phyloP scores from a whole-genome alignment of 2,329 filamentous ascomycete genomes.

The Aspergillus chevalieri region DNA sequence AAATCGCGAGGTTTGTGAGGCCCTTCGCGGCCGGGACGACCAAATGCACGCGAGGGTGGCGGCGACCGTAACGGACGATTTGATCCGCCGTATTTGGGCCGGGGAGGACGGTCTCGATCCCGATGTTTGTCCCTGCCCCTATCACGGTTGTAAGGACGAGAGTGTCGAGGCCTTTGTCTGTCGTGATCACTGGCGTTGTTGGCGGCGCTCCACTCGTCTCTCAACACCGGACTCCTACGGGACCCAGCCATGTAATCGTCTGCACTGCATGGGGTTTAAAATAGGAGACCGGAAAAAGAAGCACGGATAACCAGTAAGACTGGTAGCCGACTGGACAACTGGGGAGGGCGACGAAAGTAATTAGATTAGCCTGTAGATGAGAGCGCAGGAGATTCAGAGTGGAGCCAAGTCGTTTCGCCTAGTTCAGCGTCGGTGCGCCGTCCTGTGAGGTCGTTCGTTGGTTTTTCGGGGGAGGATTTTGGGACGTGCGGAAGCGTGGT shows the following conservation, averaged over 20 bases:
- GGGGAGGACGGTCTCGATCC: conserved; percentile 32
- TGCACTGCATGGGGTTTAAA: conserved; percentile 36
- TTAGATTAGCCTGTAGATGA: conserved; percentile 10
- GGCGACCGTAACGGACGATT: conserved; percentile 38
- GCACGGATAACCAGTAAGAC: conserved; percentile 6
- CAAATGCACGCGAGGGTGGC: conserved; percentile 27
- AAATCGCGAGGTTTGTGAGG: conserved; percentile 24
- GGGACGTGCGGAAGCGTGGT: conserved; percentile 23
- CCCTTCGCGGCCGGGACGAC: conserved; percentile 25
- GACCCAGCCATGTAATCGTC: conserved; percentile 45
- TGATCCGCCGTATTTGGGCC: conserved; percentile 28
- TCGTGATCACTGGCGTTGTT: conserved; percentile 34
- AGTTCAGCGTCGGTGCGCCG: conserved; percentile 20
- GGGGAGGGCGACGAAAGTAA: background rate
- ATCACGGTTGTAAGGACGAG: conserved; percentile 20
- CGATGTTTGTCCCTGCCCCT: conserved; percentile 37
- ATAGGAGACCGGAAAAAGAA: conserved; percentile 5
- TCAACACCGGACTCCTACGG: conserved; percentile 45
- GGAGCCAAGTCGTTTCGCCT: conserved; percentile 13
- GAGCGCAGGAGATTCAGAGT: conserved; percentile 14
- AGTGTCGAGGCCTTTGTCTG: conserved; percentile 38
- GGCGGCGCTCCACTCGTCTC: conserved; percentile 45
- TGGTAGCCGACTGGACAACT: conserved; percentile 7
- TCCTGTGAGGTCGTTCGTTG: conserved; percentile 14
- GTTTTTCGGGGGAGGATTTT: conserved; percentile 16